Percentiles rank a stretch among this genome's conserved stretches.
Conservation (phyloP, 2,329 filamentous ascomycete species). For the Talaromyces sp. region DNA sequence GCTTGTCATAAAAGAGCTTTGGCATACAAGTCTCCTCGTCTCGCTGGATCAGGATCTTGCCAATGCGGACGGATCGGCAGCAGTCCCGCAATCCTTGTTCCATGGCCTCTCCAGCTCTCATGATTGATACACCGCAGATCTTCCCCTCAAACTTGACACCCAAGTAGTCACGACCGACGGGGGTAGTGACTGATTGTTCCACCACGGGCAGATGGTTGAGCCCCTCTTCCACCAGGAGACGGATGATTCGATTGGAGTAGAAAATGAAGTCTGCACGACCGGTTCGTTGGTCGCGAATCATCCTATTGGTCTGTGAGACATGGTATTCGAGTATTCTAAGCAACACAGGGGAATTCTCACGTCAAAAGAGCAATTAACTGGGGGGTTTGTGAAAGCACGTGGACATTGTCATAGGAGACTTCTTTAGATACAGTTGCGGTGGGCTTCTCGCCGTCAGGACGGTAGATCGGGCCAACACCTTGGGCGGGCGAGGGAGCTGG, state of each 20-base stretch:
- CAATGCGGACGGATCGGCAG: constrained; percentile 95
- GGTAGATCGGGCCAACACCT: constrained; percentile 79
- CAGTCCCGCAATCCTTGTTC: constrained; percentile 95
- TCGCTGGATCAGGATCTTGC: constrained; percentile 96
- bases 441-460: constrained; percentile 74
- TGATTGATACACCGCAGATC: constrained; percentile 97
- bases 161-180: constrained; percentile 82
- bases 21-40: constrained; percentile 93
- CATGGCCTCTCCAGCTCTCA: constrained; percentile 98
- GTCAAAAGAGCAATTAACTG: constrained; percentile 96
- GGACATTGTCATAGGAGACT: constrained; percentile 82
- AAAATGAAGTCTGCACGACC: constrained; percentile 97
- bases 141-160: constrained; percentile 96
- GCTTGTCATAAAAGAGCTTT: constrained; percentile 95
- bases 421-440: constrained; percentile 85
- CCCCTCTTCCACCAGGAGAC: constrained; percentile 92
- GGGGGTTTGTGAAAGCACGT: constrained; percentile 87
- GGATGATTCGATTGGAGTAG: constrained; percentile 97
- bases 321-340: constrained; percentile 8
- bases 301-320: constrained; percentile 57
- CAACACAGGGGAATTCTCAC: constrained; percentile 60
- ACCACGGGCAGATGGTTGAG: constrained; percentile 94
- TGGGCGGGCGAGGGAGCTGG: constrained; percentile 56
- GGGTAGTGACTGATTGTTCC: constrained; percentile 85
- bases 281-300: constrained; percentile 91